Percentiles rank a stretch among this genome's conserved stretches.
Evolutionary conservation across 139 green algal species (phyloP).

Genomic region (Volvox reticuliferus): DNA sequence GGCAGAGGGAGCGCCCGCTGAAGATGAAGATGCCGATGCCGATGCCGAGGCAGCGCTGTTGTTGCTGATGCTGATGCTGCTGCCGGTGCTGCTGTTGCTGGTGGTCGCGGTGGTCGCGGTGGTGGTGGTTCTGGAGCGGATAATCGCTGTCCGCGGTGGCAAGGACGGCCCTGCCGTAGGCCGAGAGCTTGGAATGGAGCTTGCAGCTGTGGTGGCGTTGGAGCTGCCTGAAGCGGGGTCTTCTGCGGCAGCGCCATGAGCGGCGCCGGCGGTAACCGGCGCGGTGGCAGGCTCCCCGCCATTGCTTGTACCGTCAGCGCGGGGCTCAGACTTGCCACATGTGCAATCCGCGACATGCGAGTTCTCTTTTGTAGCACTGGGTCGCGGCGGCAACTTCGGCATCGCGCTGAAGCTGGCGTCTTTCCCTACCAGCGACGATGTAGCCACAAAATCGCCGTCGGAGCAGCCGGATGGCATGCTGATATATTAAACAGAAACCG

Average conservation of each 20-base stretch:
- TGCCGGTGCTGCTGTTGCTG: background rate
- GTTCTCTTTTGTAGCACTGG: background rate
- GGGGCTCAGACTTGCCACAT: too few relatives aligned
- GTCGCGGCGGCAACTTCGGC: conserved; percentile 20
- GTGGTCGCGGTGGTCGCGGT: background rate
- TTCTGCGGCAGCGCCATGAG: too few relatives aligned
- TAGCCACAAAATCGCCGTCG: background rate
- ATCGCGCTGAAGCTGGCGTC: background rate
- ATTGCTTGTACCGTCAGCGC: too few relatives aligned
- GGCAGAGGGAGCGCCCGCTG: background rate
- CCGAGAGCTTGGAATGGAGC: background rate
- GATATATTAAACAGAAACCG: background rate
- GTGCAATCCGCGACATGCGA: too few relatives aligned
- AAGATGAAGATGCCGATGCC: background rate
- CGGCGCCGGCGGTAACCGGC: background rate
- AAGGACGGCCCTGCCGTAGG: background rate
- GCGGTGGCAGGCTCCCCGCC: too few relatives aligned
- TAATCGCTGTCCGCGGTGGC: background rate
- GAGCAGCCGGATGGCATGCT: background rate
- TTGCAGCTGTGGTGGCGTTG: background rate
- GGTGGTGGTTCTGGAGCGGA: background rate
- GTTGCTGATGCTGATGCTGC: background rate
- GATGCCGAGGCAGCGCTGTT: background rate
- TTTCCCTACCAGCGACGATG: background rate
- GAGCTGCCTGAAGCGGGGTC: background rate